These are phyloP conservation scores for Claviceps sorghi DNA, from an alignment of 2,329 filamentous ascomycete species.

Conservation along the genomic window DNA sequence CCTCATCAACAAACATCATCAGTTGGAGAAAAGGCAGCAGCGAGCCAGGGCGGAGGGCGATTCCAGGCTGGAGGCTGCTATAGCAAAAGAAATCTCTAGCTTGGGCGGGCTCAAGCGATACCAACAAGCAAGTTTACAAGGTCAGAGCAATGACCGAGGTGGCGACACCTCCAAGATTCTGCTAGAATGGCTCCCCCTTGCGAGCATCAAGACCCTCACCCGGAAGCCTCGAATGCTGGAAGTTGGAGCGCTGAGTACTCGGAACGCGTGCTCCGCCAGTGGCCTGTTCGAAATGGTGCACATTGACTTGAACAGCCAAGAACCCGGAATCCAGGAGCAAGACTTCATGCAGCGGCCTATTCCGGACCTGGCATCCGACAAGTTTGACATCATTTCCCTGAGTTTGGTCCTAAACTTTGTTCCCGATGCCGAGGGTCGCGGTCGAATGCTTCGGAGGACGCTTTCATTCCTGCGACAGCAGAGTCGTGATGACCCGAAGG, in stretches of 20 bases:
- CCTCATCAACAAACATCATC: constrained; percentile 52
- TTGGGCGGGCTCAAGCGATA: constrained; percentile 49
- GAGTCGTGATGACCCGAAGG: background rate
- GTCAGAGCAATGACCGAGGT: constrained; percentile 49
- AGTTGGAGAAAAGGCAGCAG: constrained; percentile 45
- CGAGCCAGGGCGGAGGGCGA: constrained; percentile 43
- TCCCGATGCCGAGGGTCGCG: constrained; percentile 57
- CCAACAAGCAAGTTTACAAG: constrained; percentile 53
- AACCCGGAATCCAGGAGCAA: constrained; percentile 65
- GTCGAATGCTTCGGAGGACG: constrained; percentile 72
- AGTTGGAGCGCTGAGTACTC: constrained; percentile 71
- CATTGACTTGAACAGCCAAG: constrained; percentile 85
- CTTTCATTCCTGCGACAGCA: constrained; percentile 47
- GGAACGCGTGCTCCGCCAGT: constrained; percentile 69
- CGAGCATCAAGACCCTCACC: constrained; percentile 13
- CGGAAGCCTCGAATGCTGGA: constrained; percentile 56
- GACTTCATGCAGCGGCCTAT: constrained; percentile 86
- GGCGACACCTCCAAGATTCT: constrained; percentile 52
- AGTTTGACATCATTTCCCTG: constrained; percentile 81
- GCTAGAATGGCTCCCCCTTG: constrained; percentile 42
- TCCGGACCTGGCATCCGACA: constrained; percentile 44
- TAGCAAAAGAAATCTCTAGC: constrained; percentile 39
- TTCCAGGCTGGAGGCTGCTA: constrained; percentile 25
- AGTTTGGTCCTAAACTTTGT: constrained; percentile 93
- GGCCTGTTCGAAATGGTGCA: constrained; percentile 57